Evolutionary conservation across 306 rosid species (phyloP), one percentile per base, ranked within the genome.

Genomic region (Vigna mungo): DNA sequence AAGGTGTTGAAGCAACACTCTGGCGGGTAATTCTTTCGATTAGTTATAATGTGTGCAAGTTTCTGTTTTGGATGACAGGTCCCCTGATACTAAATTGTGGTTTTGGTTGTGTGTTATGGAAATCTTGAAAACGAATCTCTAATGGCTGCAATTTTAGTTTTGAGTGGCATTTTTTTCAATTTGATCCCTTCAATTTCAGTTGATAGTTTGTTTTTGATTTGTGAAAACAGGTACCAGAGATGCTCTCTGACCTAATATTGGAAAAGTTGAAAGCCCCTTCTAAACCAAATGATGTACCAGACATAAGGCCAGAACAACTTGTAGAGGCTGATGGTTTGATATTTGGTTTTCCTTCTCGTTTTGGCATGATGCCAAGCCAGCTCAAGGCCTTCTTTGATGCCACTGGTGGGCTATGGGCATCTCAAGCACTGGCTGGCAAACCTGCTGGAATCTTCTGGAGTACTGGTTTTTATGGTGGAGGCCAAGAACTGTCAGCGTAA

Each of bases 391-490:
- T 92, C 86, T 95, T 95, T 71, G 98, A 90, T 46, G 89, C 93
- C 74, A 88, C 96, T 46, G 7, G 71, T 18, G 88, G 79, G 80
- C 55, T 95, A 60, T 90, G 98, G 98, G 77, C 72, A 76, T 88
- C 87, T 20, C 97, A 94, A 90, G 88, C 92, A 37, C 95, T 94
- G 51, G 96, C 98, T 27, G 97, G 98, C 27, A 94, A 94, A 74
- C 98, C 97, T 75, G 98, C 97, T 41, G 98, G 98, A 75, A 82
- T 94, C 80, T 94, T 94, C 78, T 94, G 96, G 98, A 94, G 98
- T 79, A 94, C 96, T 55, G 98, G 98, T 48, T 94, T 92, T 79
- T 85, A 89, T 56, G 97, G 97, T 9, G 98, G 98, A 74, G 98
- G 98, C 64, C 97, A 94, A 77, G 98, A 94, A 84, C 92, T 94